Evolutionary conservation across 2,329 filamentous ascomycete species (phyloP).

Genomic region (Ceratocystis cacaofunesta): DNA sequence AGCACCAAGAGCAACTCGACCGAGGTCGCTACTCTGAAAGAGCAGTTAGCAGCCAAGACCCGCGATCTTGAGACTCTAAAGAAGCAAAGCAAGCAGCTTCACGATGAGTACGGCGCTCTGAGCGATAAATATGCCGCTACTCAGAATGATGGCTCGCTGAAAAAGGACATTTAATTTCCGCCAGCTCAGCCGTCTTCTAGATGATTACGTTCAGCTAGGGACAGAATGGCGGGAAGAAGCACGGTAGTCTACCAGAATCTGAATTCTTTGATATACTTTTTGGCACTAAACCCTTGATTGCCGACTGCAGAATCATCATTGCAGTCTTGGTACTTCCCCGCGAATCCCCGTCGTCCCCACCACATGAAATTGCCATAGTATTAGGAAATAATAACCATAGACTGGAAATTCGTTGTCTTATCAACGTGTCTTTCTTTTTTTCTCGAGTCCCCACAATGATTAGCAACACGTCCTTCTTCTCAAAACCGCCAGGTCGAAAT

Average conservation of each 20-base stretch:
- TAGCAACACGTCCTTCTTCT: not conserved
- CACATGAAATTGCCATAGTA: not conserved
- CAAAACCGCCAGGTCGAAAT: not conserved
- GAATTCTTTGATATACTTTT: too few relatives aligned
- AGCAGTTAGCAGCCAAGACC: slow-evolving; percentile 65
- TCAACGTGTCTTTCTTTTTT: too few relatives aligned
- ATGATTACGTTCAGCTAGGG: too few relatives aligned
- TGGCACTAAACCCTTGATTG: too few relatives aligned
- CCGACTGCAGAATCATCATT: too few relatives aligned
- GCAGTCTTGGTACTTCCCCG: too few relatives aligned
- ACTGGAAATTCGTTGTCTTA: not conserved
- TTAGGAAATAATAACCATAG: not conserved
- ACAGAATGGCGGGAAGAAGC: too few relatives aligned
- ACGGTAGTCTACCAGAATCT: too few relatives aligned
- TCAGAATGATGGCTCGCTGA: slow-evolving; percentile 34
- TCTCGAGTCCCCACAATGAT: not conserved
- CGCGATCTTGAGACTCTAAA: slow-evolving; percentile 73
- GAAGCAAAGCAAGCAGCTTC: slow-evolving; percentile 78
- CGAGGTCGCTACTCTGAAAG: slow-evolving; percentile 55
- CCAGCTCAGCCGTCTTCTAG: too few relatives aligned
- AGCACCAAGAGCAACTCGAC: slow-evolving; percentile 45
- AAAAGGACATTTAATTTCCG: slow-evolving; percentile 40
- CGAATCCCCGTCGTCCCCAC: not conserved
- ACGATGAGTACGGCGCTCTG: slow-evolving; percentile 71
- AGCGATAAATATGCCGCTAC: slow-evolving; percentile 63